A percentile compares a stretch with the other conserved stretches of the same genome.
Evolutionary conservation across 2,329 filamentous ascomycete species (phyloP).

Genomic region (Colletotrichum camelliae): DNA sequence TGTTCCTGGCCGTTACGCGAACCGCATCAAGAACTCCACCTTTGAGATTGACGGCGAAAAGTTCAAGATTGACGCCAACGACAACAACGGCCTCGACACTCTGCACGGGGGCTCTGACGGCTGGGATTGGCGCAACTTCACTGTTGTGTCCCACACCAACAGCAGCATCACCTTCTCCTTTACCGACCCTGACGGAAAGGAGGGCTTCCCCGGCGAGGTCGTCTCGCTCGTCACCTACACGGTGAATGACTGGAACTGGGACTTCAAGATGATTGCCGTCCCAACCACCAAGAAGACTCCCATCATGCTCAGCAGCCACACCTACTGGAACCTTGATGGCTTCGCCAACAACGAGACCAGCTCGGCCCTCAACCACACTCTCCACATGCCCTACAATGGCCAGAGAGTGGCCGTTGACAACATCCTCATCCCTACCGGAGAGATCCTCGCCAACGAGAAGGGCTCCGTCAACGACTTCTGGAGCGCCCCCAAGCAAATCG

Average conservation of each 20-base stretch:
- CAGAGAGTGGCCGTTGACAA: constrained; percentile 72
- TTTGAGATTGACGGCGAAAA: constrained; percentile 69
- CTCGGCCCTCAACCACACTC: constrained; percentile 71
- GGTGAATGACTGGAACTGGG: constrained; percentile 69
- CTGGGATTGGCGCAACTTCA: constrained; percentile 82
- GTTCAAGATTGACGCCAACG: constrained; percentile 68
- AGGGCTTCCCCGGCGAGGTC: constrained; percentile 82
- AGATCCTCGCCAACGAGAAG: constrained; percentile 71
- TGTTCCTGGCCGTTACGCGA: constrained; percentile 79
- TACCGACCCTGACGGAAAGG: constrained; percentile 73
- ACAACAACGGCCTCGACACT: constrained; percentile 67
- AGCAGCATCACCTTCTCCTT: constrained; percentile 78
- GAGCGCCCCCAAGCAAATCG: constrained; percentile 80
- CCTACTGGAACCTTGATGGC: constrained; percentile 85
- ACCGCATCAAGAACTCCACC: constrained; percentile 79
- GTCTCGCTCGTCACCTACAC: constrained; percentile 78
- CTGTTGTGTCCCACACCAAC: constrained; percentile 70
- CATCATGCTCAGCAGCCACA: constrained; percentile 78
- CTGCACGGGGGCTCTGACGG: constrained; percentile 74
- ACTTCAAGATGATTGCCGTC: constrained; percentile 74
- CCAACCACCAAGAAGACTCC: constrained; percentile 78
- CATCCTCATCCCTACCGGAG: constrained; percentile 77
- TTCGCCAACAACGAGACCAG: constrained; percentile 76
- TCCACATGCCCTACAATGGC: constrained; percentile 75
- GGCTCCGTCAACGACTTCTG: constrained; percentile 83